Evolutionary conservation across 2,329 filamentous ascomycete genomes (phyloP), one percentile per base, ranked within the genome.

Genomic region (Claviceps fusiformis): DNA sequence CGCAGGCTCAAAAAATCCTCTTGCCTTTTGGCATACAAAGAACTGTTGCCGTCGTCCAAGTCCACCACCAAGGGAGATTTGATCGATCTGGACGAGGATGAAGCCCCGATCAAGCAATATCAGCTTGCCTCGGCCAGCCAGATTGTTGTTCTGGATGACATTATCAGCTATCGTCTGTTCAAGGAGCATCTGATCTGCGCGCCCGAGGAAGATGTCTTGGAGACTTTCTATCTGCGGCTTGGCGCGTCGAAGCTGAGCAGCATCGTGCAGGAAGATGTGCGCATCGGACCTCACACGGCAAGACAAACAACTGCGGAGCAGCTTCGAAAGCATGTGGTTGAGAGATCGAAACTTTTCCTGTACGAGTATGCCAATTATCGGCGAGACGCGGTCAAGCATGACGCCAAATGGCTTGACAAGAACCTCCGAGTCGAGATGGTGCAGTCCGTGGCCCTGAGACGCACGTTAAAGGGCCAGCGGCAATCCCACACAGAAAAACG

Each of bases 381-480:
- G 41, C 75, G 80, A 5, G 87, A 95, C 57, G 76, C 79, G n/a
- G 83, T 98, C 64, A 86, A 86, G 61, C 89, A 93, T 63, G 91
- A 97, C 66, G 79, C 83, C 7, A 88, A 86, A 62, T 98, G 93
- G 93, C 75, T 98, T 11, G 89, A 95, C 63, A 87, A 89, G 65
- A 87, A 95, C 60, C 73, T 98, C 15, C 76, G 74, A 0, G 88
- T 98, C 3, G 78, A 87, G 60, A 80, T 86, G 54, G 91, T 96
- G 10, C 83, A 83, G 29, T 85, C 85, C 0, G 85, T 98, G 53
- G 82, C 85, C 5, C 78, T 95, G 44, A 83, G 85, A 29, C 82
- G 87, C 58, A 86, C 84, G n/a, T 77, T 97, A 11, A 80, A 80
- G 56, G 86, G 85, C 1, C 83, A 85, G 44, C 76, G 75, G 55